Evolutionary conservation across 2,329 filamentous ascomycete genomes (phyloP).

Genomic region (Botrytis byssoidea): DNA sequence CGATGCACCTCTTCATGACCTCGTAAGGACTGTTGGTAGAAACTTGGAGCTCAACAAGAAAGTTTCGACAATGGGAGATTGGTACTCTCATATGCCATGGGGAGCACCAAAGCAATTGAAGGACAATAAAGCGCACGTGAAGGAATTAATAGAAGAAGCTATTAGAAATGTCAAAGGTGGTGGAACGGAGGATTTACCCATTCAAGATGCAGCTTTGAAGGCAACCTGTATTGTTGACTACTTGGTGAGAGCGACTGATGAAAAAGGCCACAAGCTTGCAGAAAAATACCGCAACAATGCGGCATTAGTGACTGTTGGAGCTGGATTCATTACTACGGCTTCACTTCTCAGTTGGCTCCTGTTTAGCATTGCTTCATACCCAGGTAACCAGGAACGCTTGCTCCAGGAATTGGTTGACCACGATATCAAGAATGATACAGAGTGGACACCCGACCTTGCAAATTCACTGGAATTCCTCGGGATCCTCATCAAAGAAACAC

Average conservation of each 20-base stretch:
- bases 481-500: slow-evolving; percentile 47
- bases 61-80: slow-evolving; percentile 44
- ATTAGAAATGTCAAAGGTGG: slow-evolving; percentile 36
- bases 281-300: slow-evolving; percentile 37
- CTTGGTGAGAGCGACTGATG: slow-evolving; percentile 44
- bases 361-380: slow-evolving; percentile 45
- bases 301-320: slow-evolving; percentile 44
- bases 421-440: slow-evolving; percentile 37
- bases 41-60: slow-evolving; percentile 48
- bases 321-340: slow-evolving; percentile 49
- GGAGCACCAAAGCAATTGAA: slow-evolving; percentile 42
- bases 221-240: slow-evolving; percentile 39
- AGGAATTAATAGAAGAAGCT: slow-evolving; percentile 43
- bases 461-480: slow-evolving; percentile 43
- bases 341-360: slow-evolving; percentile 49
- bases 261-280: slow-evolving; percentile 45
- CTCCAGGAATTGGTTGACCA: slow-evolving; percentile 47
- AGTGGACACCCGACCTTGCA: slow-evolving; percentile 40
- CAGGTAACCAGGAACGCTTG: slow-evolving; percentile 46
- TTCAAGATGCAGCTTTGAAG: slow-evolving; percentile 42
- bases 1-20: slow-evolving; percentile 44
- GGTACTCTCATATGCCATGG: slow-evolving; percentile 48
- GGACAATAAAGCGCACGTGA: slow-evolving; percentile 36
- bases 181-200: slow-evolving; percentile 39
- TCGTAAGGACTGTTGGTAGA: slow-evolving; percentile 43